Percentiles rank a stretch among this genome's conserved stretches.
phyloP scores from a whole-genome alignment of 2,329 filamentous ascomycete species.

The Penicillium sp. region DNA sequence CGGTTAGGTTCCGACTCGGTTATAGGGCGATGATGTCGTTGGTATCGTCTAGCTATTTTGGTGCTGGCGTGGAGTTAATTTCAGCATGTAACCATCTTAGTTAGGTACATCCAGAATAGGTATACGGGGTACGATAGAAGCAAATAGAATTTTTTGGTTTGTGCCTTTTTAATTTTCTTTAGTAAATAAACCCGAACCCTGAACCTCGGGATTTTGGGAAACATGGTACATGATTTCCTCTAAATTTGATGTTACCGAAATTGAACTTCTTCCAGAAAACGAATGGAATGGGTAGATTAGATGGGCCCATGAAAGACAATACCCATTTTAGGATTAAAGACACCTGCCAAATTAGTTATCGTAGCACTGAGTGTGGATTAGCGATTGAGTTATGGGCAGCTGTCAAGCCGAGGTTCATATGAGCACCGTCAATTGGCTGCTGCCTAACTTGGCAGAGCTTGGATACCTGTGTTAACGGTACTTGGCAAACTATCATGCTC shows the following conservation, averaged over 20 bases:
- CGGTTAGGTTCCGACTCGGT: constrained; percentile 18
- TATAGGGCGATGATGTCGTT: constrained; percentile 3
- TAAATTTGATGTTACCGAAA: background rate
- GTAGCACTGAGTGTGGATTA: background rate
- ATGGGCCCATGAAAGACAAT: background rate
- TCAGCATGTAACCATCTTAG: background rate
- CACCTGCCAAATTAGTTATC: background rate
- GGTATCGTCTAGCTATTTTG: background rate
- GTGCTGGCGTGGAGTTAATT: background rate
- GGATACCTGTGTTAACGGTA: background rate
- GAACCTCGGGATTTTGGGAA: background rate
- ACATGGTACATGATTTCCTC: background rate
- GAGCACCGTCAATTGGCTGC: constrained; percentile 2
- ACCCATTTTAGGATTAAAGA: background rate
- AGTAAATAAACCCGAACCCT: no score
- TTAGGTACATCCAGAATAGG: background rate
- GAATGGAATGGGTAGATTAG: background rate
- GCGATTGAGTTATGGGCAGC: constrained; percentile 1
- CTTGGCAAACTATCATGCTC: constrained; percentile 7
- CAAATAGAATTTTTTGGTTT: background rate
- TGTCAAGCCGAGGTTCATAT: constrained; percentile 15
- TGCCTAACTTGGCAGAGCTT: constrained; percentile 17
- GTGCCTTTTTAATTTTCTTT: background rate
- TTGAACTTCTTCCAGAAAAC: background rate
- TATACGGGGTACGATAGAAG: background rate